Conservation (phyloP, 2,329 filamentous ascomycete genomes). For the Fusarium nodosum region DNA sequence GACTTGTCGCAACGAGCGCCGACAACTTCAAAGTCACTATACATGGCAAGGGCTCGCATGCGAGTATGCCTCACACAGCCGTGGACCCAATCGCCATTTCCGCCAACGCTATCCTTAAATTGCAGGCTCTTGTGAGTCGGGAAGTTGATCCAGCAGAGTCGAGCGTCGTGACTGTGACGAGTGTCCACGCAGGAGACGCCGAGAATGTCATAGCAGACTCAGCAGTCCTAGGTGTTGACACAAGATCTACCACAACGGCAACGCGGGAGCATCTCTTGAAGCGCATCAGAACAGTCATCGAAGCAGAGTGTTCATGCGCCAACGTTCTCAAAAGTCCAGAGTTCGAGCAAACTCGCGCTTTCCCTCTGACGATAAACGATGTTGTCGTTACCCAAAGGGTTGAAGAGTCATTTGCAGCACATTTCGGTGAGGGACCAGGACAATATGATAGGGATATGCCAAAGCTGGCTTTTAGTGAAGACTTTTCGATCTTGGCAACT, state of each 20-base stretch:
- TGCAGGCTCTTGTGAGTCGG: conserved; percentile 52
- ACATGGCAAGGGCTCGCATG: conserved; percentile 53
- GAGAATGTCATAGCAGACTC: conserved; percentile 62
- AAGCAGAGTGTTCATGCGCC: conserved; percentile 66
- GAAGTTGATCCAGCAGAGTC: conserved; percentile 55
- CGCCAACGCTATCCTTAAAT: conserved; percentile 11
- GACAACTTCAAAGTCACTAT: conserved; percentile 52
- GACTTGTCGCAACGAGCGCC: conserved; percentile 45
- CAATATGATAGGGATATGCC: conserved; percentile 55
- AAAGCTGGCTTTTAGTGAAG: conserved; percentile 65
- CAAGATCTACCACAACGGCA: conserved; percentile 53
- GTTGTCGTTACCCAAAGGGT: conserved; percentile 57
- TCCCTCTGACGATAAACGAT: conserved; percentile 68
- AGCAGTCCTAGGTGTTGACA: conserved; percentile 58
- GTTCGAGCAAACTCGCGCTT: conserved; percentile 57
- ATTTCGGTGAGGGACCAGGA: conserved; percentile 56
- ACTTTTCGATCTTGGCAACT: conserved; percentile 59
- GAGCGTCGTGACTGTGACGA: conserved; percentile 61
- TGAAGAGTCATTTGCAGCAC: conserved; percentile 58
- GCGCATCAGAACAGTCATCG: conserved; percentile 60
- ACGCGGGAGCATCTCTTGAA: conserved; percentile 54
- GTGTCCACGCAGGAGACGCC: conserved; percentile 58
- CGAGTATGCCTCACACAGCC: conserved; percentile 28
- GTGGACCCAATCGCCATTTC: conserved; percentile 27
- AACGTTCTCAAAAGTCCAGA: conserved; percentile 59